Evolutionary conservation across 768 basidiomycete species (phyloP), one percentile per base, ranked within the genome.

Genomic region (Suillus weaverae): DNA sequence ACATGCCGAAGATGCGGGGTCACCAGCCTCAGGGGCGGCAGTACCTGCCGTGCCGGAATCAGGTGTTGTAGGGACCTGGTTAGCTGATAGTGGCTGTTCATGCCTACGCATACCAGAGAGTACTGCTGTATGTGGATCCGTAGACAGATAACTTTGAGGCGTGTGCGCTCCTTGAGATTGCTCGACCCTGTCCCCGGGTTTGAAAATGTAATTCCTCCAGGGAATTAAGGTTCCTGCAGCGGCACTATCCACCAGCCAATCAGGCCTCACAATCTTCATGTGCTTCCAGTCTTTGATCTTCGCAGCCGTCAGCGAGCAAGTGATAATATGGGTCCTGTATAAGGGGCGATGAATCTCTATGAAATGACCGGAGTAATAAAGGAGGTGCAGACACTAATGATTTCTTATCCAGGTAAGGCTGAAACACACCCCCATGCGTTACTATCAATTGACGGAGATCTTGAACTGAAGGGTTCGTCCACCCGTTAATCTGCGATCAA

Each of bases 191-290:
- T 82, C 81, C 0, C 77, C 81, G 2, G 82, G 84, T 22, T 76
- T 76, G 71, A 86, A 91, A 3, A 86, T 84, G 72, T 85, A 97
- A 64, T 89, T 81, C 62, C 80, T 82, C 96, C 96, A 99, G 10
- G 94, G 88, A 7, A 95, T 83, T 11, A 97, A 80, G 9, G 75
- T 71, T 0, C 87, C 88, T 3, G 82, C 83, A 62, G 86, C 79
- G n/a, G 84, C 85, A 68, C 94, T 96, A 38, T 95, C 86, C 13
- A 89, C 80, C 13, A 99, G 82, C 97, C 97, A 99, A 64, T 89
- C 89, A 0, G 95, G 94, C 54, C 81, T 82, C 44, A 91, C 95
- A 18, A 99, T 90, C 73, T 95, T 97, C 90, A 97, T 91, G 48
- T 89, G 76, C 74, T 89, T 85, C 76, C 95, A 98, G 70, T 97